Base-by-base conservation (phyloP, 2,329 filamentous ascomycete genomes). In the Metarhizium robertsii region DNA sequence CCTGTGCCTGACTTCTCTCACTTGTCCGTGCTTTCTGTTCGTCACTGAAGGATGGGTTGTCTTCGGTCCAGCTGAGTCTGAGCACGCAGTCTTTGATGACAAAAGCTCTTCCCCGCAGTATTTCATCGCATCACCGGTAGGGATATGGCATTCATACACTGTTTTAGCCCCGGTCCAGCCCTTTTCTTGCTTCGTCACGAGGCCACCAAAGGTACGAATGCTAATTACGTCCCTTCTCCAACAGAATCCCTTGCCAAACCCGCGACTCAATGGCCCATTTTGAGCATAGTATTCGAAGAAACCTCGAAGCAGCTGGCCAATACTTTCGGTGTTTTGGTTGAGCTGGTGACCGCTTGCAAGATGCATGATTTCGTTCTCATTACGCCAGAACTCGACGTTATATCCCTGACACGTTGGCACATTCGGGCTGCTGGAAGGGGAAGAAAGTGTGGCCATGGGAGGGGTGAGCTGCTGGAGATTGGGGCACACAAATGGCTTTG, bases 251-350 rank as follows among this genome's bases (percentile, higher is more conserved):
- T 79, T 78, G 50, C 64, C 64, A 0, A 69, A 67, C 3, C 75
- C 73, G 5, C 75, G 78, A 58, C 74, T 73, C 73, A 85, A 76
- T n/a, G 69, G 64, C 20, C 77, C 77, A 58, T 72, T 76, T 32
- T 86, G 81, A 2, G 88, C 86, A 65, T 86, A 96, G 69, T 95
- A 96, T 62, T 90, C 86, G 65, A 95, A 96, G 73, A 96, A 96
- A 0, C 89, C 89, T 53, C 86, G 79, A 0, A 96, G 76, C 0
- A 96, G 76, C 5, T 79, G 74, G 2, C 89, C 90, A 2, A 92
- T 64, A 0, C 84, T 79, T 56, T 94, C 84, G 1, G 68, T 71
- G 65, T 95, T 96, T 45, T 78, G 73, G 34, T 83, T 89, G 38
- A 92, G 73, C 52, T 78, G 74, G 18, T 83, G 79, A 40, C 75